Percentiles rank a stretch among this genome's conserved stretches.
phyloP scores from a whole-genome alignment of 768 basidiomycete species.

The Lactarius akahatsu region DNA sequence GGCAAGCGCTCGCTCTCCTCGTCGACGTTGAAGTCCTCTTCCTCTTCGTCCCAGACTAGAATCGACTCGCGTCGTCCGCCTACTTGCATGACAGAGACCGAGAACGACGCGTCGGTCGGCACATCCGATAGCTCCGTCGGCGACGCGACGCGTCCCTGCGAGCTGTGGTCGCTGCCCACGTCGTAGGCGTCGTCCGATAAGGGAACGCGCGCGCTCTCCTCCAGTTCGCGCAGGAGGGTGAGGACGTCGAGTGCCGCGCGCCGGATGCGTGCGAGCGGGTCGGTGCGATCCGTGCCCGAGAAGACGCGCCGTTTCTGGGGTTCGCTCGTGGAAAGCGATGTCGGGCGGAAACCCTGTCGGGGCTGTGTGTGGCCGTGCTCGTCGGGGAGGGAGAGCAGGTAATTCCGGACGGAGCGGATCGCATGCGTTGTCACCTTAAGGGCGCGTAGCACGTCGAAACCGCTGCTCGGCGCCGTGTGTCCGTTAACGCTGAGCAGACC shows the following conservation, averaged over 20 bases:
- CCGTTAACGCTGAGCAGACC: constrained; percentile 17
- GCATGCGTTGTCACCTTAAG: constrained; percentile 79
- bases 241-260: constrained; percentile 83
- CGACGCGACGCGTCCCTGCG: constrained; percentile 46
- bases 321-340: constrained; percentile 39
- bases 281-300: constrained; percentile 42
- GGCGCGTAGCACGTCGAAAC: constrained; percentile 64
- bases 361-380: constrained; percentile 33
- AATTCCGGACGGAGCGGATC: constrained; percentile 81
- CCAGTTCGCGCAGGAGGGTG: constrained; percentile 71
- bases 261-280: constrained; percentile 70
- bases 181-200: constrained; percentile 82
- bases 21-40: constrained; percentile 45
- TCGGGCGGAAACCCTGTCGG: constrained; percentile 52
- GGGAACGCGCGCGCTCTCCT: constrained; percentile 74
- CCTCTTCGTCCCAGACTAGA: constrained; percentile 81
- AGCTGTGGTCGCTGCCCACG: constrained; percentile 62
- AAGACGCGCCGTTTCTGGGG: constrained; percentile 40
- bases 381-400: constrained; percentile 49
- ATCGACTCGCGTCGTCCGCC: constrained; percentile 64
- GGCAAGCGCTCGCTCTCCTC: constrained; percentile 47
- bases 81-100: constrained; percentile 68
- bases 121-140: constrained; percentile 37
- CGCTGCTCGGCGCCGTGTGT: constrained; percentile 8
- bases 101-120: constrained; percentile 56